Evolutionary conservation across 78 protist genomes (phyloP), one percentile per base, ranked within the genome.

Genomic region (Dictyostelium capitatum): DNA sequence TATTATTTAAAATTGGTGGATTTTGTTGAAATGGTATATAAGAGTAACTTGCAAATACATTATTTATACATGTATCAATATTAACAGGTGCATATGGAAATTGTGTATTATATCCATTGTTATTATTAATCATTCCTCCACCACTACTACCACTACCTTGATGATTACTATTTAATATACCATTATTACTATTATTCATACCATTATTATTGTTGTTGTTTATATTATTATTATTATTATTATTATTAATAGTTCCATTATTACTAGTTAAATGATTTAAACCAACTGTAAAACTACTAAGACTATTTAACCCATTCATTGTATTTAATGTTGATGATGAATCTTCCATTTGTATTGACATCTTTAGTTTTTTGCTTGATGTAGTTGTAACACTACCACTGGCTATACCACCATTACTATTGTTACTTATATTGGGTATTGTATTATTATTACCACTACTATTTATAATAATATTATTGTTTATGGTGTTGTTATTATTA

Each of bases 21-120:
- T 56, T 56, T 56, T 4, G 11, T 56, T 56, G 65, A 56, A n/a
- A n/a, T 56, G 25, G 65, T 20, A 14, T 3, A n/a, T 56, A 56
- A 56, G 65, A 56, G n/a, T 56, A 56, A 56, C n/a, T 56, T 56
- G 65, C 65, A 56, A 56, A 56, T 5, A 56, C 65, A 56, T 25
- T 56, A 20, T 56, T 56, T 56, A 56, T 56, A 56, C 65, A 56
- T 10, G 65, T 25, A 56, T 56, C 65, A 20, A 56, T 56, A 56
- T 25, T 56, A 20, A n/a, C 65, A 25, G 65, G n/a, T 56, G 65
- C 19, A 56, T 56, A 56, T 7, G 65, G 65, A 56, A 20, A 56
- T 56, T 56, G 65, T 20, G 8, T 1, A 56, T 20, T 56, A 56
- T 5, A 7, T 7, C 10, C n/a, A 56, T 20, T 56, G 14, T 20